Percentiles rank a stretch among this genome's conserved stretches.
Conservation (phyloP, 345 rosid species). For the Cardamine chenopodiifolia region DNA sequence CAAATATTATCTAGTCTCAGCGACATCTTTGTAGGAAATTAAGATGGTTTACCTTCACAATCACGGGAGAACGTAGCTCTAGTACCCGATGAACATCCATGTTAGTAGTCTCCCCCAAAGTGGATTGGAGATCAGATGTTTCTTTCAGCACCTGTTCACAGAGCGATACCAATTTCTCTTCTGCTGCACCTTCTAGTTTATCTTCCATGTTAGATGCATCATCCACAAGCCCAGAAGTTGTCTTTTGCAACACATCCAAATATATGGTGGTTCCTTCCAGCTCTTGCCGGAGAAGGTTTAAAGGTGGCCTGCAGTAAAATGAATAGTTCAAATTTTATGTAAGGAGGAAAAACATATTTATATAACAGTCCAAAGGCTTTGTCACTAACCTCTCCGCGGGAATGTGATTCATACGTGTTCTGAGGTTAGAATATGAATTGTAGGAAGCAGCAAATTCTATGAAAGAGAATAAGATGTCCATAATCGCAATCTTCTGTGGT, state of each 20-base stretch:
- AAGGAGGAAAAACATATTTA: constrained; percentile 14
- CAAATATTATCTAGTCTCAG: not conserved
- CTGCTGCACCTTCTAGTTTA: constrained; percentile 71
- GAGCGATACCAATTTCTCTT: constrained; percentile 80
- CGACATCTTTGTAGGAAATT: not conserved
- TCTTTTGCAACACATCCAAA: constrained; percentile 85
- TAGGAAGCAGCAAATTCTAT: constrained; percentile 91
- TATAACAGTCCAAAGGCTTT: constrained; percentile 6
- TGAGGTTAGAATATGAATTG: constrained; percentile 85
- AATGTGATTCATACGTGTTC: constrained; percentile 75
- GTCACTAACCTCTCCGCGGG: constrained; percentile 72
- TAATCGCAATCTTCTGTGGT: constrained; percentile 73
- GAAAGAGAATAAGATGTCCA: constrained; percentile 84
- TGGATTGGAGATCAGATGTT: constrained; percentile 81
- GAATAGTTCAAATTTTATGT: constrained; percentile 2
- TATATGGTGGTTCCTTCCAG: constrained; percentile 80
- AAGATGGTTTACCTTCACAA: constrained; percentile 73
- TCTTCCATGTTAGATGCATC: constrained; percentile 46
- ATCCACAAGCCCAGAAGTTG: constrained; percentile 56
- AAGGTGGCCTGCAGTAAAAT: constrained; percentile 73
- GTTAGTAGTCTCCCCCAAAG: constrained; percentile 69
- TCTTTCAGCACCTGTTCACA: constrained; percentile 90
- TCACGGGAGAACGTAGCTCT: constrained; percentile 88
- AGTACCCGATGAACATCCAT: constrained; percentile 87
- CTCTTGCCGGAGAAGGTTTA: constrained; percentile 95